These are phyloP conservation scores for Sordariomycetes sp. DNA, from an alignment of 2,329 filamentous ascomycete genomes.

Conservation along the genomic window DNA sequence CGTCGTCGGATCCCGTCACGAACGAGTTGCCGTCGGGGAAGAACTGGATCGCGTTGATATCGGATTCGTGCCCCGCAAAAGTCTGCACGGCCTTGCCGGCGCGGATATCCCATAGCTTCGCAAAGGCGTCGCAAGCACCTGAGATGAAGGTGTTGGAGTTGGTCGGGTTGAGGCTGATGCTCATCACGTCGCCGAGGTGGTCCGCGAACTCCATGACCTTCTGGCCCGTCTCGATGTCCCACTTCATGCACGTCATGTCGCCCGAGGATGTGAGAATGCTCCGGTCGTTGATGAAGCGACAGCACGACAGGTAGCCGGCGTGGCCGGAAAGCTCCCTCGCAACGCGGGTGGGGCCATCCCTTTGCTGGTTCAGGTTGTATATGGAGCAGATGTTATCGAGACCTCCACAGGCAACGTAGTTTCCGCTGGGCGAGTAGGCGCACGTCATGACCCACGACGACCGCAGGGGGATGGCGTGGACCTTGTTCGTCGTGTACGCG, in stretches of 20 bases:
- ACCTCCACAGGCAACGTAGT: conserved; percentile 97
- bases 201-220: conserved; percentile 98
- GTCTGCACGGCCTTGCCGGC: conserved; percentile 97
- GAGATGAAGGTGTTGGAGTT: conserved; percentile 99
- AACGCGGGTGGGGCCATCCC: conserved; percentile 93
- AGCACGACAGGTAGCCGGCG: conserved; percentile 95
- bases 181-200: conserved; percentile 98
- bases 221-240: conserved; percentile 96
- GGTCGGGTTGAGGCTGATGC: conserved; percentile 97
- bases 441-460: conserved; percentile 99
- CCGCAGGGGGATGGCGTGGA: conserved; percentile 91
- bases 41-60: conserved; percentile 99
- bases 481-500: conserved; percentile 98
- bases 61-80: conserved; percentile 94
- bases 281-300: conserved; percentile 96
- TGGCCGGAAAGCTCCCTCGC: conserved; percentile 93
- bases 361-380: conserved; percentile 89
- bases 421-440: conserved; percentile 94
- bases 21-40: conserved; percentile 99
- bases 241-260: conserved; percentile 99
- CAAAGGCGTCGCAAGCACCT: conserved; percentile 97
- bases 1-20: conserved; percentile 94
- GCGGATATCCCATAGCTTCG: conserved; percentile 97
- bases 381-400: conserved; percentile 99
- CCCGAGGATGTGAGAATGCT: conserved; percentile 96